Percentiles rank a stretch among this genome's conserved stretches.
phyloP scores from a whole-genome alignment of 2,329 filamentous ascomycete genomes.

The Fusarium citri region DNA sequence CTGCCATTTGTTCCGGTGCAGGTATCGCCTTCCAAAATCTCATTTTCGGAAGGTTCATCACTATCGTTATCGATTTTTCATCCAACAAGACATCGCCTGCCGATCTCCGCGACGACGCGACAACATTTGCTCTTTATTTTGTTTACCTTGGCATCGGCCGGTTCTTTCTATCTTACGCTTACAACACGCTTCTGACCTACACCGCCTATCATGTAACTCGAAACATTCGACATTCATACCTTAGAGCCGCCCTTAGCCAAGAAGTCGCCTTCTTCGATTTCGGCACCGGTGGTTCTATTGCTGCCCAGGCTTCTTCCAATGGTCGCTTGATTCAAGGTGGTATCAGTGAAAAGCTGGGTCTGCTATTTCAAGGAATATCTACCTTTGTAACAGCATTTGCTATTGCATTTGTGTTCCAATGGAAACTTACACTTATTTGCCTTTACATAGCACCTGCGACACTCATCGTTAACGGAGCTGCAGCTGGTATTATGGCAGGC shows the following conservation, averaged over 20 bases:
- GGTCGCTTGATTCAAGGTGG: constrained; percentile 56
- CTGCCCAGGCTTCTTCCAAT: constrained; percentile 54
- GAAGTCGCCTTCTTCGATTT: constrained; percentile 63
- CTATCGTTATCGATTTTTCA: background rate
- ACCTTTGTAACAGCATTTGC: constrained; percentile 55
- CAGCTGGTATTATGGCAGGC: constrained; percentile 48
- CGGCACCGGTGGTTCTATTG: constrained; percentile 55
- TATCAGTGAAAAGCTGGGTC: constrained; percentile 55
- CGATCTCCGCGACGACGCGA: background rate
- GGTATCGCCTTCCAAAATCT: too few species aligned
- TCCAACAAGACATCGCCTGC: background rate
- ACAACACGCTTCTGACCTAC: constrained; percentile 59
- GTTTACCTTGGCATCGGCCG: constrained; percentile 68
- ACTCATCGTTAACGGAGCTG: constrained; percentile 48
- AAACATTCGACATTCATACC: constrained; percentile 60
- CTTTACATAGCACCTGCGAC: constrained; percentile 49
- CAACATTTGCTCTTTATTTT: constrained; percentile 59
- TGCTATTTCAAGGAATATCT: constrained; percentile 54
- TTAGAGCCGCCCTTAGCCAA: constrained; percentile 62
- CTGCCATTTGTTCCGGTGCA: too few species aligned
- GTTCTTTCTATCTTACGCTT: constrained; percentile 62
- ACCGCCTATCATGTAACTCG: constrained; percentile 63
- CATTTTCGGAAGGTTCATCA: background rate
- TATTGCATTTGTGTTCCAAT: constrained; percentile 55
- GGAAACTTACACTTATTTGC: constrained; percentile 58